Conservation (phyloP, 495 filamentous ascomycete species). For the Poronia punctata region DNA sequence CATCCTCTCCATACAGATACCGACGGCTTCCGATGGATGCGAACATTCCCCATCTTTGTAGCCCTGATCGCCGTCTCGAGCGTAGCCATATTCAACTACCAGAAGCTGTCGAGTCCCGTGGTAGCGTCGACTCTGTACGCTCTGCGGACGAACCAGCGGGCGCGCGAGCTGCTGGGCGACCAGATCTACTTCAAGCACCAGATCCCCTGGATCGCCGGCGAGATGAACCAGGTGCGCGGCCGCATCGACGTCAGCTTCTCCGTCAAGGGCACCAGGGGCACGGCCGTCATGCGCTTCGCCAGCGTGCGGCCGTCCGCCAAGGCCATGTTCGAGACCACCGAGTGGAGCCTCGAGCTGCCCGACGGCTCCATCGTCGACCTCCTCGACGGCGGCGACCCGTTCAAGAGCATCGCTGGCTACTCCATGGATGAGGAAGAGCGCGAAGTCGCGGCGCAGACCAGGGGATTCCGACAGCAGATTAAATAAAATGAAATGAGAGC, state of each 20-base stretch:
- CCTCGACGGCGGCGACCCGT: conserved; percentile 59
- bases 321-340: conserved; percentile 67
- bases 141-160: conserved; percentile 68
- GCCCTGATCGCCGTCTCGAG: conserved; percentile 56
- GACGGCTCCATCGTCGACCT: conserved; percentile 61
- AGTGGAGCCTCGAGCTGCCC: conserved; percentile 66
- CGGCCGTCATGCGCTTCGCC: conserved; percentile 73
- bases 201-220: conserved; percentile 88
- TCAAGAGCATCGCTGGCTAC: conserved; percentile 35
- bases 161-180: conserved; percentile 73
- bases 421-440: conserved; percentile 31
- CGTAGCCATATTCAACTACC: conserved; percentile 95
- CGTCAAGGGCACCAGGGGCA: conserved; percentile 73
- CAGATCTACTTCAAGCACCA: conserved; percentile 85
- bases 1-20: conserved; percentile 15
- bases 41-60: conserved; percentile 49
- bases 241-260: conserved; percentile 79
- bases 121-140: conserved; percentile 84
- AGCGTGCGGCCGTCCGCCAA: conserved; percentile 65
- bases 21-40: conserved; percentile 35
- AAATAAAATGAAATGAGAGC: conserved; percentile 14
- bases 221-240: conserved; percentile 91
- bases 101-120: conserved; percentile 76
- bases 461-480: conserved; percentile 38
- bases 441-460: conserved; percentile 20